Base-by-base conservation (phyloP, 305 asterid genomes). In the Fraxinus ornus region DNA sequence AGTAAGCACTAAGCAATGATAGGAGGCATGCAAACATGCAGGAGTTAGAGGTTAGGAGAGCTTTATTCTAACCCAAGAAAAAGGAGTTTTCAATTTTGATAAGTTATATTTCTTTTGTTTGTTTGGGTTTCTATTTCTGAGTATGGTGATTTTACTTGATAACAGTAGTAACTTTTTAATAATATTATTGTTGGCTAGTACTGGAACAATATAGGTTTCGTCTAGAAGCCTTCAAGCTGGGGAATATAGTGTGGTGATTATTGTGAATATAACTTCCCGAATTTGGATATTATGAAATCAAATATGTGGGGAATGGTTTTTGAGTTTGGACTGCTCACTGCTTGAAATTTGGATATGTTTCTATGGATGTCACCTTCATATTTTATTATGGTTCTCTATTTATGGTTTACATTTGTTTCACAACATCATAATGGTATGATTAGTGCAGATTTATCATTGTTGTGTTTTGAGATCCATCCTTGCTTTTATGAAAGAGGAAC, bases 1-100 rank as follows among this genome's bases (percentile, higher is more conserved):
- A 15, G 60, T 15, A 49, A 49, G 81, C 91, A 47, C 86, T 84
- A 90, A 89, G 77, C 86, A 80, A 82, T 85, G 91, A 90, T 73
- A 62, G 44, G 80, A 52, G 26, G 62, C 84, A 22, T 19, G 12
- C 5, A 24, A 9, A 75, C 22, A 24, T 79, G 80, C 82, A 81
- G 24, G 78, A 70, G 33, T 78, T 78, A 37, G 80, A 84, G 84
- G 74, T 68, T 52, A 39, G 81, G 62, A 75, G 78, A 41, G 75
- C 57, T 79, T 39, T 75, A 62, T 75, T 78, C 79, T 82, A 37
- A 47, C 85, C 24, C 49, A 52, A 39, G 60, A 78, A 57, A 41
- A 79, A 49, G 55, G 81, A 79, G 80, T 75, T 81, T 28, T 76
- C 84, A 70, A 49, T 86, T 86, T 79, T 85, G 82, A 76, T 39